Percentiles rank a stretch among this genome's conserved stretches.
These are phyloP conservation scores for Delitschia confertaspora DNA, from an alignment of 495 filamentous ascomycete species.

Conservation along the genomic window DNA sequence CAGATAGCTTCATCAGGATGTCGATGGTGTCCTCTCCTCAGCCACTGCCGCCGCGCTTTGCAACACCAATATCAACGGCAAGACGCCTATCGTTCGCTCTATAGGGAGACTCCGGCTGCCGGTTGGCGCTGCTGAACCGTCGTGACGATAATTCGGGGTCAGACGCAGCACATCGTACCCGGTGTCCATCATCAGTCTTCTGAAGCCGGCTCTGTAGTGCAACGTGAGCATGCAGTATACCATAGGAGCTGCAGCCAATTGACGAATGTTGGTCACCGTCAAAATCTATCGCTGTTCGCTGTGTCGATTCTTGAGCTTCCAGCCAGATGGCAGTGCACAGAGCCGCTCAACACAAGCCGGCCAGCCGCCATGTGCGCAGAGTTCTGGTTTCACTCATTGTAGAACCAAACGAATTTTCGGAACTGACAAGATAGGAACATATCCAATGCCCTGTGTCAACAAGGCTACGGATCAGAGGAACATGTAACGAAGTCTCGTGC, in stretches of 20 bases:
- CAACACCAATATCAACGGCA: too few species aligned
- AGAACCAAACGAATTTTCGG: background rate
- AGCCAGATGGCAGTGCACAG: conserved; percentile 2
- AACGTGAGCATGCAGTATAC: conserved; percentile 19
- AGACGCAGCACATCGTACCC: conserved; percentile 11
- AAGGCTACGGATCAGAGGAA: conserved; percentile 26
- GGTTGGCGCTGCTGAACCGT: background rate
- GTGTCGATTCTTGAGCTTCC: conserved; percentile 14
- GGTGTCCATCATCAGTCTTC: conserved; percentile 5
- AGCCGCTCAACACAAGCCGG: conserved; percentile 6
- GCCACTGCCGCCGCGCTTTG: too few species aligned
- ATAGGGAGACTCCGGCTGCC: conserved; percentile 2
- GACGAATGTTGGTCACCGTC: too few species aligned
- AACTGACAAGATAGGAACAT: conserved; percentile 4
- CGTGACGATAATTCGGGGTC: conserved; percentile 16
- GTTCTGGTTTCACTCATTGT: conserved; percentile 17
- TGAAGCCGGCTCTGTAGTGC: conserved; percentile 14
- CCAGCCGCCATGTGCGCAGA: conserved; percentile 24
- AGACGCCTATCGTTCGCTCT: too few species aligned
- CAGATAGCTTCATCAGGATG: too few species aligned
- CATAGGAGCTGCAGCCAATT: conserved; percentile 15
- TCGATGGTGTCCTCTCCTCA: too few species aligned
- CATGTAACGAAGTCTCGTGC: conserved; percentile 13
- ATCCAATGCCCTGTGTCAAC: conserved; percentile 19
- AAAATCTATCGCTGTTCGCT: conserved; percentile 23